Conservation (phyloP, 140 eudicot genomes). For the Oenanthe javanica region DNA sequence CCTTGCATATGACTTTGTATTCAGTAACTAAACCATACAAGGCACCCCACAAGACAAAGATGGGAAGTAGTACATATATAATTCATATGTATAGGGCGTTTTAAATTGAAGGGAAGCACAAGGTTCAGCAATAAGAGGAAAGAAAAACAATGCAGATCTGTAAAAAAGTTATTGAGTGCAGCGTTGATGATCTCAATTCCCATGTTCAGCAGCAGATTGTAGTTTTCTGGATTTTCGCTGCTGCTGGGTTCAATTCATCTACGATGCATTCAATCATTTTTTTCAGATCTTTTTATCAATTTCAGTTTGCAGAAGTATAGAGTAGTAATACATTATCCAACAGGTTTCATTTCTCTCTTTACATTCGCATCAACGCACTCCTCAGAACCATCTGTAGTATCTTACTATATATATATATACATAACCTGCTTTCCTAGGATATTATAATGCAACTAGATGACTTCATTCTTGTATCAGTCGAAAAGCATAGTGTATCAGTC, state of each 20-base stretch:
- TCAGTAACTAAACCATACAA: background rate
- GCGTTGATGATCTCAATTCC: conserved; percentile 59
- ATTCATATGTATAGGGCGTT: background rate
- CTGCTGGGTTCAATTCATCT: conserved; percentile 26
- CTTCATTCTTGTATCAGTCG: background rate
- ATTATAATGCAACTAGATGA: background rate
- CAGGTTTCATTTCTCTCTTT: background rate
- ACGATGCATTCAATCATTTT: conserved; percentile 55
- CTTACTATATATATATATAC: too few species aligned
- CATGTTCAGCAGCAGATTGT: background rate
- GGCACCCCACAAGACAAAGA: background rate
- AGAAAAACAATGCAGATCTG: conserved; percentile 25
- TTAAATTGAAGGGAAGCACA: background rate
- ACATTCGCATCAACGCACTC: conserved; percentile 21
- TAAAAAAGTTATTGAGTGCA: conserved; percentile 82
- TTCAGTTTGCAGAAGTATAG: background rate
- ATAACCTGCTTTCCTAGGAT: background rate
- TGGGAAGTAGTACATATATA: background rate
- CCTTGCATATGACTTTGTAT: background rate
- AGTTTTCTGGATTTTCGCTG: background rate
- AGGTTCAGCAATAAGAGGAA: background rate
- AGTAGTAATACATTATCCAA: background rate
- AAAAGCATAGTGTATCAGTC: background rate
- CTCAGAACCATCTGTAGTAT: too few species aligned
- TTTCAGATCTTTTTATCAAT: conserved; percentile 33